Conservation (phyloP, 202 grass and related monocot species). For the Schoenoplectus triqueter region DNA sequence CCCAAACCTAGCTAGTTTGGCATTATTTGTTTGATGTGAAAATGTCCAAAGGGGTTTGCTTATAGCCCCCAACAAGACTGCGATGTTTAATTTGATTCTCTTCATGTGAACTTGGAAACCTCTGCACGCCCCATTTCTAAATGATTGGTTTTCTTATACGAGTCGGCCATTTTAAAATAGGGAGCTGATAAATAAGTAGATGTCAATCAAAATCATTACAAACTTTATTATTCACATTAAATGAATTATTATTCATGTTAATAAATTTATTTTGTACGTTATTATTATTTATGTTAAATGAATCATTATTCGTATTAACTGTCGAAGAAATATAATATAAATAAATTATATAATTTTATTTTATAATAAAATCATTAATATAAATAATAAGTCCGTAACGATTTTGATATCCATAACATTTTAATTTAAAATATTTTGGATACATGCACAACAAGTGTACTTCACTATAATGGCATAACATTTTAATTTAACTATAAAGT, state of each 20-base stretch:
- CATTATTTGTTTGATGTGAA: constrained; percentile 36
- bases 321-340: too few species aligned
- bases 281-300: too few species aligned
- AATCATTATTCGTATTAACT: too few species aligned
- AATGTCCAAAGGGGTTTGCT: constrained; percentile 33
- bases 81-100: constrained; percentile 33
- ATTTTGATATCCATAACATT: too few species aligned
- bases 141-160: constrained; percentile 15
- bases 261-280: too few species aligned
- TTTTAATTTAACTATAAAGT: not conserved
- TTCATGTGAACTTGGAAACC: constrained; percentile 38
- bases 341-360: too few species aligned
- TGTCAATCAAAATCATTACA: not conserved
- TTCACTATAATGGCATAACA: not conserved
- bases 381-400: too few species aligned
- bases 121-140: constrained; percentile 31
- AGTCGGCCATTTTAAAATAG: not conserved
- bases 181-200: too few species aligned
- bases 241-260: too few species aligned
- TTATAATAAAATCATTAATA: too few species aligned
- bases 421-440: too few species aligned
- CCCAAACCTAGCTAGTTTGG: constrained; percentile 39
- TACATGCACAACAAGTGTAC: not conserved
- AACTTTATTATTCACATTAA: too few species aligned
- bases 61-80: constrained; percentile 27